Evolutionary conservation across 305 asterid genomes (phyloP), one percentile per base, ranked within the genome.

Genomic region (Striga hermonthica): DNA sequence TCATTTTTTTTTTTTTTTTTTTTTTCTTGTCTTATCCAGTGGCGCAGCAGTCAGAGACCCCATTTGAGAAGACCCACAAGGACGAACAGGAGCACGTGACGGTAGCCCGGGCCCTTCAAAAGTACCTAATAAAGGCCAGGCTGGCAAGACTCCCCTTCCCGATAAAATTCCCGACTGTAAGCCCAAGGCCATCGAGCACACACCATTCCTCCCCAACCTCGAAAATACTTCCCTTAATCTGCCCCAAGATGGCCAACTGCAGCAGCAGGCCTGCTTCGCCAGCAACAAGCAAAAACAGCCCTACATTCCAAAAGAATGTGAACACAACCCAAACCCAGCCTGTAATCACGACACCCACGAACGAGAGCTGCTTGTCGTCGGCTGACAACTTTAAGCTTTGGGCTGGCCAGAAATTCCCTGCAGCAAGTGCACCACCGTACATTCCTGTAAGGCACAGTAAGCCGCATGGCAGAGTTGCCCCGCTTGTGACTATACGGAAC

Each of bases 61-160:
- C 86, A 45, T 75, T 76, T 15, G 91, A 84, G 36, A 85, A 74
- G 79, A 64, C 64, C 68, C 85, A 72, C 45, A 86, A 71, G 64
- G 98, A 93, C 49, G 96, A 93, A 78, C 96, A 84, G 70, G 98
- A 93, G 86, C 98, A 93, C 48, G 87, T 93, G 67, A 90, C 87
- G 0, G 97, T 87, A 50, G 96, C 97, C 56, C 89, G 96, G 57
- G 97, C 97, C 34, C 79, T 93, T 69, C 95, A 93, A 67, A 84
- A 76, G 83, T 93, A 83, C 72, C 79, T 88, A 57, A 56, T 70
- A 28, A 82, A 80, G 76, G 97, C 95, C 54, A 84, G 82, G 78
- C 59, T 80, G 75, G 85, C 83, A 13, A 86, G 78, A 75, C 36
- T 80, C 70, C 57, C 86, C 9, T 86, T 93, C 66, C 98, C 97